Conservation (phyloP, 2,329 filamentous ascomycete genomes). For the Dendryphion nanum region DNA sequence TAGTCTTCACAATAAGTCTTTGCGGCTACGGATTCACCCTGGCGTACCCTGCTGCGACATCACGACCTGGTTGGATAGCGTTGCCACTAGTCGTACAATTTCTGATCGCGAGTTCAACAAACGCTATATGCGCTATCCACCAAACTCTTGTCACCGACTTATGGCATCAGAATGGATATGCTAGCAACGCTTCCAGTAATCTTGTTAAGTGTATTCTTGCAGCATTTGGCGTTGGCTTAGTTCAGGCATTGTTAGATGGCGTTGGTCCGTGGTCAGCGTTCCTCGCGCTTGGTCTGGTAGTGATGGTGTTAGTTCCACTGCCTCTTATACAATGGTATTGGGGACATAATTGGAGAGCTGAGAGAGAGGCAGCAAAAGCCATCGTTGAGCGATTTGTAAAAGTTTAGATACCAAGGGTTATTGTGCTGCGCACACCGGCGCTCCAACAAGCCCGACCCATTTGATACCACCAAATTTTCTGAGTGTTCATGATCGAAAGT, state of each 20-base stretch:
- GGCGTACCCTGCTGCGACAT: slow-evolving; percentile 25
- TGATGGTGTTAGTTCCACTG: slow-evolving; percentile 10
- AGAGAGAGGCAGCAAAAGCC: slow-evolving; percentile 2
- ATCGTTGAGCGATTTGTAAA: not conserved
- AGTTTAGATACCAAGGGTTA: not conserved
- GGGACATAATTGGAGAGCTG: slow-evolving; percentile 9
- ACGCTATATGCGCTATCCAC: slow-evolving; percentile 52
- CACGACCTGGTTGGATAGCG: slow-evolving; percentile 10
- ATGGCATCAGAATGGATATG: slow-evolving; percentile 60
- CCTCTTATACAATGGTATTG: slow-evolving; percentile 14
- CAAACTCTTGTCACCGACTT: slow-evolving; percentile 64
- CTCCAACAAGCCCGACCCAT: too few relatives aligned
- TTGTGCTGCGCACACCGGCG: too few relatives aligned
- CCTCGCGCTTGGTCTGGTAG: slow-evolving; percentile 10
- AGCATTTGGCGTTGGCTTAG: slow-evolving; percentile 58
- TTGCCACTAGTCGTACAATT: slow-evolving; percentile 20
- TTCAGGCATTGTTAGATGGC: slow-evolving; percentile 56
- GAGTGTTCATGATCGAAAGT: too few relatives aligned
- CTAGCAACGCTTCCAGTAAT: slow-evolving; percentile 64
- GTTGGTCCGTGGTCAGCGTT: slow-evolving; percentile 59
- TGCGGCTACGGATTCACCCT: slow-evolving; percentile 40
- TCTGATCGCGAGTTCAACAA: slow-evolving; percentile 34
- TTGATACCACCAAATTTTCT: too few relatives aligned
- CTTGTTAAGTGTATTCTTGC: slow-evolving; percentile 62
- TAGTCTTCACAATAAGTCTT: slow-evolving; percentile 36